These are phyloP conservation scores for Fusarium sororula DNA, from an alignment of 2,329 filamentous ascomycete species.

Conservation along the genomic window DNA sequence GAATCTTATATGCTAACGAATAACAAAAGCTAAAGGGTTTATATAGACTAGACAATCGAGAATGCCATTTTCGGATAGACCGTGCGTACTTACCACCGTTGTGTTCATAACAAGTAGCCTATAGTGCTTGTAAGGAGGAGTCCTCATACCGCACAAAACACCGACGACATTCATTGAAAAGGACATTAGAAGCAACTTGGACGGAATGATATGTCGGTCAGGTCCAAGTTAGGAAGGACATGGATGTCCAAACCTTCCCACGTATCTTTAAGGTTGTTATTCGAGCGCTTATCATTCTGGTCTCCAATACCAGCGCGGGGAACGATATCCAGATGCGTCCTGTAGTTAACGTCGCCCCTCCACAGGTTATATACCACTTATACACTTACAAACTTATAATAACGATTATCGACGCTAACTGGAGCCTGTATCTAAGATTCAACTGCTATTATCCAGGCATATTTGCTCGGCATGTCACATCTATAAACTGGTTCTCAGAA, in stretches of 20 bases:
- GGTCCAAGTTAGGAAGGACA: neutral
- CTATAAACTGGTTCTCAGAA: conserved; percentile 50
- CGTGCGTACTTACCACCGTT: neutral
- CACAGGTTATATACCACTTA: neutral
- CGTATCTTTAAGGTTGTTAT: neutral
- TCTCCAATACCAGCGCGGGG: neutral
- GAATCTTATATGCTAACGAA: neutral
- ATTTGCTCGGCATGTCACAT: conserved; percentile 39
- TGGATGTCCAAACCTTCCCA: neutral
- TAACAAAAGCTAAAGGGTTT: neutral
- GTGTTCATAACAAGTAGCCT: neutral
- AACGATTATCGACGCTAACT: neutral
- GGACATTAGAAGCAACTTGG: neutral
- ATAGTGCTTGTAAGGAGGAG: neutral
- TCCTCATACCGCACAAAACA: neutral
- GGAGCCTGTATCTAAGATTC: neutral
- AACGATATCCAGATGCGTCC: neutral
- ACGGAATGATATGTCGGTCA: neutral
- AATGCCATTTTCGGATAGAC: neutral
- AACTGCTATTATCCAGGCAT: neutral
- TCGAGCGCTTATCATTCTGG: neutral
- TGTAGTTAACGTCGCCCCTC: neutral
- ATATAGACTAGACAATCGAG: neutral
- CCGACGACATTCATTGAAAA: neutral
- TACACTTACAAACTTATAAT: neutral